These are phyloP conservation scores for Prototheca cutis DNA, from an alignment of 163 green algal genomes.

Conservation along the genomic window DNA sequence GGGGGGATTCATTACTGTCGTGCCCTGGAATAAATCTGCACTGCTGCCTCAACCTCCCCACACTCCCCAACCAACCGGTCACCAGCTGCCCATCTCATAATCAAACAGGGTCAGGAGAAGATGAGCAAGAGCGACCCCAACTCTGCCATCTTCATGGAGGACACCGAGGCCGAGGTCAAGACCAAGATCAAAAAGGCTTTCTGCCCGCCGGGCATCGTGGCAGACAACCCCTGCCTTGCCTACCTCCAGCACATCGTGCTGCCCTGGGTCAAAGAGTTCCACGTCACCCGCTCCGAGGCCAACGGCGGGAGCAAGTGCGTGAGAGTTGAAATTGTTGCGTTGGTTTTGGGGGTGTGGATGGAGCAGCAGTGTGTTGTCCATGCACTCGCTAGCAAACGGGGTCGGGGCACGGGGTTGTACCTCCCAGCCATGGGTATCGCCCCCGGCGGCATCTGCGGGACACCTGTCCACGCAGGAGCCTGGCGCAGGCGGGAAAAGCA, in stretches of 20 bases:
- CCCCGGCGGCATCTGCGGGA: too few species aligned
- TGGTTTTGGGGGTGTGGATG: too few species aligned
- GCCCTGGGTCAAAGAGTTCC: slow-evolving; percentile 78
- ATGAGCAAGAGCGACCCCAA: slow-evolving; percentile 98
- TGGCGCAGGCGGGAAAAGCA: too few species aligned
- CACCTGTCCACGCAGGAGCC: too few species aligned
- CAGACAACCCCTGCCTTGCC: slow-evolving; percentile 87
- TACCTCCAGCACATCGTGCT: slow-evolving; percentile 89
- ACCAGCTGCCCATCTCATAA: too few species aligned
- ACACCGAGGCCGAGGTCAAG: slow-evolving; percentile 85
- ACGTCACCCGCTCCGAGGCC: slow-evolving; percentile 51
- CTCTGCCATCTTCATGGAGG: slow-evolving; percentile 98
- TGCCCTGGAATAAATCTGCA: neutral
- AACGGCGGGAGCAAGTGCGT: slow-evolving; percentile 72
- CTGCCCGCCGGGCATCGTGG: slow-evolving; percentile 69
- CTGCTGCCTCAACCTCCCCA: neutral
- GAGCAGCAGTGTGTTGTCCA: too few species aligned
- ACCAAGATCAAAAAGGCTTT: slow-evolving; percentile 98
- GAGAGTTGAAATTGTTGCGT: too few species aligned
- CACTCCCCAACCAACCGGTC: neutral
- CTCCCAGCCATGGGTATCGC: too few species aligned
- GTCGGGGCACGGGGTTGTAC: too few species aligned
- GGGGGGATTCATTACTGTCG: neutral
- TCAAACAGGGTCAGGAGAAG: slow-evolving; percentile 96
- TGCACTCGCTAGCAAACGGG: too few species aligned